Evolutionary conservation across 495 filamentous ascomycete genomes (phyloP), one percentile per base, ranked within the genome.

Genomic region (Aspergillus cavernicola): DNA sequence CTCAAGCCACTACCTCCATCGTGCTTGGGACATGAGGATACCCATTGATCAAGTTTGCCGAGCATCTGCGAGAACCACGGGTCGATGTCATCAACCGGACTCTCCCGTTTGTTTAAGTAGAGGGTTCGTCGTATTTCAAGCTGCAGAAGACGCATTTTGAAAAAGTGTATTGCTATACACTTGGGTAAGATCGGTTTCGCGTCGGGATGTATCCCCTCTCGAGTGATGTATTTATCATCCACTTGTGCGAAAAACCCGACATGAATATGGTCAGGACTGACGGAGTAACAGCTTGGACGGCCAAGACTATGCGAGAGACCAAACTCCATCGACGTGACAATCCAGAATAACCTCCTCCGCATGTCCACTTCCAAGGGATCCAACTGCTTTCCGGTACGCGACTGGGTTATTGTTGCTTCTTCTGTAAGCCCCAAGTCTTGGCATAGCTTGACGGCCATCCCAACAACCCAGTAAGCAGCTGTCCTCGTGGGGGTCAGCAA

Each of bases 391-490:
- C 79, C 68, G 46, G 68, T 64, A 2, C 68, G 71, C 28, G 81
- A 78, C 55, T 80, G 59, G 33, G 70, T 80, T 45, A 96, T 88
- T 10, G 89, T 93, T 57, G 86, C 85, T 70, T 96, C 92, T 59
- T 95, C 89, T 13, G 83, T 81, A 48, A 95, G 77, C 4, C 89
- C 89, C 22, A 96, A 74, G 42, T 95, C 86, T 62, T 96, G 92
- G 63, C 86, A 87, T 22, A 97, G 80, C 63, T 87, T 86, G 15
- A 86, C 85, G 13, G 89, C 90, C 29, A 91, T 80, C 11, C 92
- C 92, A 36, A 95, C 82, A 28, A 97, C 82, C 74, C 95, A 96
- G 66, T 95, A 97, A 33, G 85, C 85, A 16, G 92, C 89, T 19
- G 90, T 95, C 40, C 89, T 75, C 0, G 91, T 96, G 3, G 92